A percentile compares a stretch with the other conserved stretches of the same genome.
phyloP scores from a whole-genome alignment of 768 basidiomycete genomes.

The Neoboletus subvelutipes region DNA sequence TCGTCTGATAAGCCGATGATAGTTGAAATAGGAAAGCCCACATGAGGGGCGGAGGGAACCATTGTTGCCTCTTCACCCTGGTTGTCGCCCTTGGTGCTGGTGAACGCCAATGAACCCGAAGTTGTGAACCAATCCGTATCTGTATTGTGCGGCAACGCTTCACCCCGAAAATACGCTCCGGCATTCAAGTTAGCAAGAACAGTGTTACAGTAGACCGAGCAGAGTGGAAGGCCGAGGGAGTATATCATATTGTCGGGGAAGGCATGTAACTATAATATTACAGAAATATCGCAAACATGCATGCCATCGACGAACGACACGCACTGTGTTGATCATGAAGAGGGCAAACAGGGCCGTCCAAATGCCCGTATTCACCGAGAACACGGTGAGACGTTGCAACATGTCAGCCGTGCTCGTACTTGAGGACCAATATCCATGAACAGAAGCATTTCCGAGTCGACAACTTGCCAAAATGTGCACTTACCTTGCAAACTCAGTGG shows the following conservation, averaged over 20 bases:
- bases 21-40: neutral
- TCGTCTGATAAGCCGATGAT: neutral
- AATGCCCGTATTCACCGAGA: conserved; percentile 33
- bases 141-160: neutral
- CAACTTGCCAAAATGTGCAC: neutral
- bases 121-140: neutral
- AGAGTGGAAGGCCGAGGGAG: neutral
- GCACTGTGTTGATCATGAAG: conserved; percentile 24
- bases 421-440: too few species aligned
- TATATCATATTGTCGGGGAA: neutral
- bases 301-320: conserved; percentile 27
- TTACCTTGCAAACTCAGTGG: too few species aligned
- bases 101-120: too few species aligned
- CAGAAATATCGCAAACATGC: too few species aligned
- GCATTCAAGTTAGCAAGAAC: conserved; percentile 11
- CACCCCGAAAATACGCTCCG: conserved; percentile 6
- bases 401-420: neutral
- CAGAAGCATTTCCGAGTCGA: too few species aligned
- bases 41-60: neutral
- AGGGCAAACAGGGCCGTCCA: conserved; percentile 51
- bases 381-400: conserved; percentile 12
- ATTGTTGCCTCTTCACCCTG: neutral
- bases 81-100: too few species aligned
- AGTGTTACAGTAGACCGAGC: conserved; percentile 7
- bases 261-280: neutral